A percentile compares a stretch with the other conserved stretches of the same genome.
phyloP scores from a whole-genome alignment of 768 basidiomycete genomes.

The Melanogaster broomeanus region DNA sequence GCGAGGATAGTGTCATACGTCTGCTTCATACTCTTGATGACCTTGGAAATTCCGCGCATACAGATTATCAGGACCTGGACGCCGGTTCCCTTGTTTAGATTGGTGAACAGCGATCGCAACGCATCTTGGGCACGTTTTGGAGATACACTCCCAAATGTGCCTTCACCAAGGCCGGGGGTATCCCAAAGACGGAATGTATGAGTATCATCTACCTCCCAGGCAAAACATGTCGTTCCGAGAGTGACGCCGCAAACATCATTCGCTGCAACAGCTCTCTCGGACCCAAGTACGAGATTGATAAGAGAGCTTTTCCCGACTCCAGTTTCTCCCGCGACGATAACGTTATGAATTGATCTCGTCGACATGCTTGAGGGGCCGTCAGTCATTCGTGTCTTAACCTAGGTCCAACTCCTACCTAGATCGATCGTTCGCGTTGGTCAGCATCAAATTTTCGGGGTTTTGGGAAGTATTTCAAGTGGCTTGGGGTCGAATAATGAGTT shows the following conservation, averaged over 20 bases:
- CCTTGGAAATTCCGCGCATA: constrained; percentile 20
- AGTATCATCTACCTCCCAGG: constrained; percentile 7
- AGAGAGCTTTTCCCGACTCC: constrained; percentile 32
- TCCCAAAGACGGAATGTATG: constrained; percentile 28
- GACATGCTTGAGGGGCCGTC: constrained; percentile 6
- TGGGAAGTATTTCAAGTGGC: too few relatives aligned
- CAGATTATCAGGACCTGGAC: constrained; percentile 28
- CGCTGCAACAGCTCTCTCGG: constrained; percentile 17
- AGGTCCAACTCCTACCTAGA: too few relatives aligned
- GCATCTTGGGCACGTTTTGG: constrained; percentile 22
- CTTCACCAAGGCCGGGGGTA: constrained; percentile 31
- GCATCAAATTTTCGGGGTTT: too few relatives aligned
- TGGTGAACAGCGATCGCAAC: constrained; percentile 19
- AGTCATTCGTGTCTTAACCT: too few relatives aligned
- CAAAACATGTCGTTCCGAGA: constrained; percentile 7
- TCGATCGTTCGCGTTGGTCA: too few relatives aligned
- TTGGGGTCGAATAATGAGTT: too few relatives aligned
- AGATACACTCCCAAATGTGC: constrained; percentile 11
- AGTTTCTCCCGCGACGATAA: constrained; percentile 25
- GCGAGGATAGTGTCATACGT: constrained; percentile 18
- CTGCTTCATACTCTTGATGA: constrained; percentile 16
- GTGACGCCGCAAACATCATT: constrained; percentile 22
- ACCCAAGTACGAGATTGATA: constrained; percentile 26
- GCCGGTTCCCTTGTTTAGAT: constrained; percentile 22
- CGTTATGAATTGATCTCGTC: constrained; percentile 20